Base-by-base conservation (phyloP, 176 grass and related monocot genomes). In the Cocos nucifera region DNA sequence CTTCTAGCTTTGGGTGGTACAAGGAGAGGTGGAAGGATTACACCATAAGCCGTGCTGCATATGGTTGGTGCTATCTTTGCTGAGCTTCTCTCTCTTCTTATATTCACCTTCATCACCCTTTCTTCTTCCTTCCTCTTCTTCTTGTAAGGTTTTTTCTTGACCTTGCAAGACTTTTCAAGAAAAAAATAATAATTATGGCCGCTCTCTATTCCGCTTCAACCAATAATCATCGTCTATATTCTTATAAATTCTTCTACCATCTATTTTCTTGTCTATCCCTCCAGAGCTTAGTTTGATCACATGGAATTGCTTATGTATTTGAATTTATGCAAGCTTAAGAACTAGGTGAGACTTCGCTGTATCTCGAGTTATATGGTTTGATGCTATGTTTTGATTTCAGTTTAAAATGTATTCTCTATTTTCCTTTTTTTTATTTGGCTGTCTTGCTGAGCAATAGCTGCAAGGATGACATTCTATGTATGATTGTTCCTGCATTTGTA, bases 111-210 rank as follows among this genome's bases (percentile, higher is more conserved):
- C 23, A 23, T 2, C 1, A 2, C 2, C 23, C 23, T 0, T n/a
- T 27, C 4, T 3, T 17, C 29, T 14, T 30, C 28, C n/a, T n/a
- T n/a, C n/a, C n/a, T n/a, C n/a, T n/a, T 17, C 29, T 14, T 30
- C 28, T 30, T 30, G 28, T 1, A 30, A 30, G 28, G 0, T 6
- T 30, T 24, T 21, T 50, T 24, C 78, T 80, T 80, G 86, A 84
- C 57, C 86, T 81, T 89, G 77, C 77, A 89, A 89, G 86, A 52
- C 57, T 73, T 89, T 81, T 0, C 0, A 0, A 14, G 0, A 0
- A 4, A 7, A 4, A 6, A 3, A n/a, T 56, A 4, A 19, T 10
- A 23, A 4, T 49, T 17, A 23, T 44, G 0, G 2, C 1, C 56
- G 12, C 30, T 32, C 57, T 22, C 28, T 57, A 16, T 5, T 66